These are phyloP conservation scores for Thecaphora frezii DNA, from an alignment of 1,284 basidiomycete genomes.

Conservation along the genomic window DNA sequence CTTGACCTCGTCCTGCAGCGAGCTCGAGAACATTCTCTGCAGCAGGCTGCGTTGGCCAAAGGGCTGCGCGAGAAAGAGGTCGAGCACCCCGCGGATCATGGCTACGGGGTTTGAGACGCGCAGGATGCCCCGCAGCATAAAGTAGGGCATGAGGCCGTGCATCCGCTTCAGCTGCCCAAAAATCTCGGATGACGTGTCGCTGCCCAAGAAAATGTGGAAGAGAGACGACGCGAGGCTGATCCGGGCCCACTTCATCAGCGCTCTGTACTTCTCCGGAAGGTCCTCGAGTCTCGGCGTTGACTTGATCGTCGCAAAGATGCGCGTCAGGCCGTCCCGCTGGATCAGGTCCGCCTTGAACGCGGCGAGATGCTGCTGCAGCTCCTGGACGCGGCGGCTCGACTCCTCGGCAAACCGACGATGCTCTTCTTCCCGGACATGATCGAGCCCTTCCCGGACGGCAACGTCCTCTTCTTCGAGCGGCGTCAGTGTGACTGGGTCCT, in stretches of 20 bases:
- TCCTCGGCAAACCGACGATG: slow-evolving; percentile 81
- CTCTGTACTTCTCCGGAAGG: slow-evolving; percentile 80
- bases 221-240: slow-evolving; percentile 86
- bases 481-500: slow-evolving; percentile 73
- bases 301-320: slow-evolving; percentile 85
- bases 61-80: slow-evolving; percentile 95
- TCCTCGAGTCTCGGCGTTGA: slow-evolving; percentile 74
- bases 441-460: slow-evolving; percentile 79
- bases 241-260: slow-evolving; percentile 91
- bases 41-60: slow-evolving; percentile 85
- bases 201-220: slow-evolving; percentile 89
- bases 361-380: slow-evolving; percentile 78
- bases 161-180: slow-evolving; percentile 86
- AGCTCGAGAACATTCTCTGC: slow-evolving; percentile 87
- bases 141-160: slow-evolving; percentile 96
- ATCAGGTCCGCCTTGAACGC: slow-evolving; percentile 84
- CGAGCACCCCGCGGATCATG: slow-evolving; percentile 89
- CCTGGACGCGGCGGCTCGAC: slow-evolving; percentile 81
- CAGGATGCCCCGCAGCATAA: slow-evolving; percentile 87
- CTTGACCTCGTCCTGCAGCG: slow-evolving; percentile 83
- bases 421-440: slow-evolving; percentile 85
- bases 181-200: slow-evolving; percentile 87
- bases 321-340: slow-evolving; percentile 75
- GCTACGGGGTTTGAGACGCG: slow-evolving; percentile 92
- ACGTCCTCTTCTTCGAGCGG: slow-evolving; percentile 79